Percentiles rank a stretch among this genome's conserved stretches.
phyloP scores from a whole-genome alignment of 306 rosid genomes.

The Malus sieversii region DNA sequence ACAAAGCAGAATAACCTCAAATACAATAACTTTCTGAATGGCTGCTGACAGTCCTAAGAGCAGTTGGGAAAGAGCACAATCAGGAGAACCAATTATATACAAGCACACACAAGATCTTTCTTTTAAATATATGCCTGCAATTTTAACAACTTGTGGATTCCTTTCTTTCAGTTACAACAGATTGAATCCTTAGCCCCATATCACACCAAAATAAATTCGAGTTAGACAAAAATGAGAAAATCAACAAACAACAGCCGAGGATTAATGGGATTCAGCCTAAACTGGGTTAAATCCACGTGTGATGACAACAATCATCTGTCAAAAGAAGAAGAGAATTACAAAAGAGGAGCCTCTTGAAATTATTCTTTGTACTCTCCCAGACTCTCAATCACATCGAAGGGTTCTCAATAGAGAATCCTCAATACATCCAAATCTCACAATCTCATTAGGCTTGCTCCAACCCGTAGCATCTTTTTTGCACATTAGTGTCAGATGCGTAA shows the following conservation, averaged over 20 bases:
- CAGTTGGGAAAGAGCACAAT: background rate
- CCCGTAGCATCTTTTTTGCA: background rate
- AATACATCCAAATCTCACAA: background rate
- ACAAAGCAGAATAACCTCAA: background rate
- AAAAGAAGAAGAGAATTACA: background rate
- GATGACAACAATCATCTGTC: background rate
- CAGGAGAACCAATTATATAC: background rate
- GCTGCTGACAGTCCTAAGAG: background rate
- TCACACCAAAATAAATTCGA: too few species aligned
- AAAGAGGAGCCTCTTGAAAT: background rate
- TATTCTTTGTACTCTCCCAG: background rate
- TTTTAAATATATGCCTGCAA: too few species aligned
- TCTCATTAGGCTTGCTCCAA: background rate
- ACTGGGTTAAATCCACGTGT: background rate
- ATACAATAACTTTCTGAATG: background rate
- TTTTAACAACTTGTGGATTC: too few species aligned
- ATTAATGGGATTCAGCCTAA: background rate
- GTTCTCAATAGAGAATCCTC: background rate
- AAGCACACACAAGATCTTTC: background rate
- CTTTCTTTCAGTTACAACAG: too few species aligned
- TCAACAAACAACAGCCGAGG: background rate
- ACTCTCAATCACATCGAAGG: background rate
- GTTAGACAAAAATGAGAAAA: background rate
- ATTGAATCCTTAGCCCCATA: too few species aligned
- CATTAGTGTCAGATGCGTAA: background rate